Base-by-base conservation (phyloP, 2,329 filamentous ascomycete species). In the Pseudocercospora fuligena region DNA sequence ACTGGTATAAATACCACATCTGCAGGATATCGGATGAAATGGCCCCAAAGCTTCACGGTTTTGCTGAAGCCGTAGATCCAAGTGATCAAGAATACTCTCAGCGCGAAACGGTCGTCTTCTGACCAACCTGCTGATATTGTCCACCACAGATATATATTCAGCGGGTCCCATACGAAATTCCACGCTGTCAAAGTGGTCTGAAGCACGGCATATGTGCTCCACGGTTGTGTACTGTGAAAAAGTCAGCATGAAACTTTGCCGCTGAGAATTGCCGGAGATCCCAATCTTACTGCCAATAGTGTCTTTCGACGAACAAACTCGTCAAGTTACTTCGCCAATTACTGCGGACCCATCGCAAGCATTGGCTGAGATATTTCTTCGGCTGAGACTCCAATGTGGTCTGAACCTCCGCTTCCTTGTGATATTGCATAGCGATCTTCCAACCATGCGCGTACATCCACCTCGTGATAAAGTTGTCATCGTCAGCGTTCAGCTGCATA, bases 311-410 rank as follows among this genome's bases (percentile, higher is more conserved):
- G 70, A 94, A 86, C 76, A 97, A 85, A 79, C 93, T 97, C 61
- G 93, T 97, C 80, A 93, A 90, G 80, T 98, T 98, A 83, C 93
- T 97, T 77, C 94, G 87, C 94, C 94, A 98, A 81, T 98, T 98
- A 84, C 94, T 97, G 75, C 94, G 89, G 51, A 95, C 93, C 94
- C 94, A 98, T 57, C 94, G 88, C 56, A 94, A 88, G 80, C 94
- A 98, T 81, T 98, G 94, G 77, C 92, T 94, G 70, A 98, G 83
- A 77, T 97, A 98, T 76, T 94, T 96, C 56, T 58, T 58, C 64
- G 86, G 84, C 77, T 94, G 91, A 78, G 94, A 92, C 80, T 97
- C 94, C 47, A 98, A 85, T 2, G 94, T 97, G 27, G 94, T 98
- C 82, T 95, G 90, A 67, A 98, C 90, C 80, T 96, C 92, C 74